Conservation (phyloP, 2,329 filamentous ascomycete species). For the Monosporascus sp. region DNA sequence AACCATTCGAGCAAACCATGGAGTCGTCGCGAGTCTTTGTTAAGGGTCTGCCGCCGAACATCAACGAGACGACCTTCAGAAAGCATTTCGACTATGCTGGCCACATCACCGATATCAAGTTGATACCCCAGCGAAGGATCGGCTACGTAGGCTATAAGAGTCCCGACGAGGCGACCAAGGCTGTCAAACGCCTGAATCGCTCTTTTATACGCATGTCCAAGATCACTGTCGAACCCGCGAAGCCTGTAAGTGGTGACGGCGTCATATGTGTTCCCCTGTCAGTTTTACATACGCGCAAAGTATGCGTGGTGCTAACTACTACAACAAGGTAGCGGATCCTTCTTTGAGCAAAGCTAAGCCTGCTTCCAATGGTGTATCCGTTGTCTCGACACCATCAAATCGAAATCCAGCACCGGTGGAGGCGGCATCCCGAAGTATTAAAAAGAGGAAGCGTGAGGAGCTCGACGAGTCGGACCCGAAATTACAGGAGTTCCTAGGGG, state of each 20-base stretch:
- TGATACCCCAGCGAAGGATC: slow-evolving; percentile 84
- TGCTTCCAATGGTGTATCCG: slow-evolving; percentile 4
- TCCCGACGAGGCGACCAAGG: slow-evolving; percentile 70
- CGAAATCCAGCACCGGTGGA: slow-evolving; percentile 22
- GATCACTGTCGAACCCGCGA: slow-evolving; percentile 83
- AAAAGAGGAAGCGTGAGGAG: slow-evolving; percentile 65
- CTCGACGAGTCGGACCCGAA: slow-evolving; percentile 65
- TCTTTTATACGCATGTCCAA: slow-evolving; percentile 95
- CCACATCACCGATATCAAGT: slow-evolving; percentile 84
- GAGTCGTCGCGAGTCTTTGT: slow-evolving; percentile 69
- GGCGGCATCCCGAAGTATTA: slow-evolving; percentile 32
- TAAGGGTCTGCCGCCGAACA: slow-evolving; percentile 77
- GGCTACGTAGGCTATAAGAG: slow-evolving; percentile 93
- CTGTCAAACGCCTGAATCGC: slow-evolving; percentile 92
- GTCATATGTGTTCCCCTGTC: too few relatives aligned
- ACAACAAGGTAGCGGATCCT: slow-evolving; percentile 35
- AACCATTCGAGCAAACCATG: slow-evolving; percentile 22
- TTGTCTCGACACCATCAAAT: background rate
- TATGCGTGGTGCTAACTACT: slow-evolving; percentile 4
- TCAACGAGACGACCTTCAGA: slow-evolving; percentile 78
- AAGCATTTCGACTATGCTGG: slow-evolving; percentile 78
- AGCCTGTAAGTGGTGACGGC: slow-evolving; percentile 52
- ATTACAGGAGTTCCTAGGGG: slow-evolving; percentile 77
- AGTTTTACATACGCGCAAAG: too few relatives aligned
- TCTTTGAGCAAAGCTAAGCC: slow-evolving; percentile 25